Percentiles rank a stretch among this genome's conserved stretches.
These are phyloP conservation scores for Exophiala lecanii-corni DNA, from an alignment of 2,329 filamentous ascomycete genomes.

Conservation along the genomic window DNA sequence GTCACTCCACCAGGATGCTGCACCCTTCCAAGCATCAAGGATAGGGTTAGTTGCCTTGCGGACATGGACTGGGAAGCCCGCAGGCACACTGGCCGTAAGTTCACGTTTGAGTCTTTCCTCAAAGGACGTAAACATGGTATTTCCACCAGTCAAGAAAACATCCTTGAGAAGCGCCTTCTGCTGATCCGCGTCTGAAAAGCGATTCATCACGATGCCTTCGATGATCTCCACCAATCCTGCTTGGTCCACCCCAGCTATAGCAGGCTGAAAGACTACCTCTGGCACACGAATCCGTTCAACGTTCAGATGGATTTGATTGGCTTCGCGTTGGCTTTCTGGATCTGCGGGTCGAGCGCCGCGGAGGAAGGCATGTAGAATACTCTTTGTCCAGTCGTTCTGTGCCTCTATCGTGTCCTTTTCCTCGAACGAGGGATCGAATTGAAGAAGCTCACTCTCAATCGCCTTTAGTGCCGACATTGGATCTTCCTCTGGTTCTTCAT, in stretches of 20 bases:
- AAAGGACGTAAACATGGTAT: slow-evolving; percentile 79
- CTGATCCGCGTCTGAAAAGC: slow-evolving; percentile 56
- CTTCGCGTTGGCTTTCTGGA: slow-evolving; percentile 70
- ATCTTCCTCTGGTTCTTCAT: slow-evolving; percentile 91
- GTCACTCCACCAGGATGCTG: slow-evolving; percentile 70
- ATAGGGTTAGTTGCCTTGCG: slow-evolving; percentile 70
- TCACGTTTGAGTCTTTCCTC: slow-evolving; percentile 74
- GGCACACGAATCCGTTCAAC: slow-evolving; percentile 93
- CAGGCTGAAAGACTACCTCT: slow-evolving; percentile 87
- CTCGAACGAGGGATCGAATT: slow-evolving; percentile 82
- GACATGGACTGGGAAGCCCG: slow-evolving; percentile 62
- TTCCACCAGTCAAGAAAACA: slow-evolving; percentile 92
- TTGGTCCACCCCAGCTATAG: slow-evolving; percentile 88
- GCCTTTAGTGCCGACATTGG: slow-evolving; percentile 66
- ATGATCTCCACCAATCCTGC: slow-evolving; percentile 90
- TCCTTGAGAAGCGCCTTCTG: slow-evolving; percentile 72
- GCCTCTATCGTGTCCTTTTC: slow-evolving; percentile 90
- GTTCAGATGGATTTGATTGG: slow-evolving; percentile 88
- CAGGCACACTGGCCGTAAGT: slow-evolving; percentile 66
- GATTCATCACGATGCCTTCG: slow-evolving; percentile 80
- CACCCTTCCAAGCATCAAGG: slow-evolving; percentile 89
- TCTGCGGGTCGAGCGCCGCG: slow-evolving; percentile 86
- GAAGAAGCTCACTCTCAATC: slow-evolving; percentile 78
- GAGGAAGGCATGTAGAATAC: slow-evolving; percentile 80
- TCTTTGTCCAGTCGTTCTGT: slow-evolving; percentile 92